Base-by-base conservation (phyloP, 2,329 filamentous ascomycete species). In the Capronia coronata region DNA sequence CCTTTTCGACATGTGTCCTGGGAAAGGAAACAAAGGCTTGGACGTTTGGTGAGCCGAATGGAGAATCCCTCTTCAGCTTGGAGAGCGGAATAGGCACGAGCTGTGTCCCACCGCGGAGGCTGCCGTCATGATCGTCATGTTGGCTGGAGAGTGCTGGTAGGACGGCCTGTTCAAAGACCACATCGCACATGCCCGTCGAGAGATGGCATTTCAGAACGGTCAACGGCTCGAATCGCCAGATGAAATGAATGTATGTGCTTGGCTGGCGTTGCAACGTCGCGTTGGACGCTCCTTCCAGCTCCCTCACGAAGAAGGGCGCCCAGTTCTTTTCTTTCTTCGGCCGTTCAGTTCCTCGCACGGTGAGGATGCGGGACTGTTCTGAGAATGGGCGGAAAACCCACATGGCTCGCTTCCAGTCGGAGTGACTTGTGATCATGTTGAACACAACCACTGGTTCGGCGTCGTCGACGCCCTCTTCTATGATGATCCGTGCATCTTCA, bases 371-470 rank as follows among this genome's bases (percentile, higher is more conserved):
- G 19, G 49, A 55, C 11, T 43, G 37, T n/a, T 56, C 50, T 2
- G 56, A 56, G 46, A 59, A 59, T 11, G 56, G 55, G 5, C 52
- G 51, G 34, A 52, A 54, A 25, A 55, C 41, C 40, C 46, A 52
- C 49, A 59, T 59, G 3, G 56, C 54, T 19, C 54, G 52, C n/a
- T 29, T 27, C 39, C 44, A 42, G 10, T 46, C 35, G 4, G 37
- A 32, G 16, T 42, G 21, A 29, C 50, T 48, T 5, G 43, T 38
- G 29, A 58, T 46, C 57, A 59, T 61, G 42, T 59, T 61, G 53
- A 59, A 61, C 16, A 61, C 37, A 8, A 59, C 51, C 16, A 61
- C 51, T 4, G 57, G 59, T 41, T 61, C 57, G 14, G 55, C 59
- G 2, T 42, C 54, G 3, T 56, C 44, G 2, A 55, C 47, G 2